Evolutionary conservation across 805 yeast species (phyloP).

Genomic region (Candida ulmi): DNA sequence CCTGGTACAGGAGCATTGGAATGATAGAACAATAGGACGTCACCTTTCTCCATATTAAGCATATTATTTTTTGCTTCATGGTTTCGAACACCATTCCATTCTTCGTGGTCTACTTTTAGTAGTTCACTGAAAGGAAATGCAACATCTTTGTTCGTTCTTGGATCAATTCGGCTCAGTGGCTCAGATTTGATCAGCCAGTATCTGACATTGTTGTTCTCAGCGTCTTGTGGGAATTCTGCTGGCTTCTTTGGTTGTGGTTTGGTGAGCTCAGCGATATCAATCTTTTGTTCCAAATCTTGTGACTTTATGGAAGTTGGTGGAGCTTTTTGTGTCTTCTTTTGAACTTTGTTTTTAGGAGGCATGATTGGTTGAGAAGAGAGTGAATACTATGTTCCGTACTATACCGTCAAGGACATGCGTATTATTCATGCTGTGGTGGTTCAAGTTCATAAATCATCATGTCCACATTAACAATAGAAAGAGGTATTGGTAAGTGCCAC

Average conservation of each 20-base stretch:
- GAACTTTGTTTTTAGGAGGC: constrained; percentile 4
- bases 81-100: constrained; percentile 61
- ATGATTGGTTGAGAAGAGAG: constrained; percentile 1
- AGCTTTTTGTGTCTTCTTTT: constrained; percentile 1
- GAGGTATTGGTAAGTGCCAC: too few species aligned
- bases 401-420: too few species aligned
- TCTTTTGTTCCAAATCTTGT: background rate
- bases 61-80: constrained; percentile 50
- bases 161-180: constrained; percentile 43
- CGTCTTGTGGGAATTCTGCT: constrained; percentile 26
- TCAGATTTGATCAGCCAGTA: constrained; percentile 56
- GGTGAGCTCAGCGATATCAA: background rate
- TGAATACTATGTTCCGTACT: too few species aligned
- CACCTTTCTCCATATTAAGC: constrained; percentile 41
- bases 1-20: constrained; percentile 53
- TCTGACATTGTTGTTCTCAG: constrained; percentile 22
- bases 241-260: constrained; percentile 29
- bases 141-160: constrained; percentile 41
- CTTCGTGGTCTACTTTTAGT: constrained; percentile 30
- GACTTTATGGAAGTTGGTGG: constrained; percentile 1
- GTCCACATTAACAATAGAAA: too few species aligned
- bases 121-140: constrained; percentile 42
- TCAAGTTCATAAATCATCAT: too few species aligned
- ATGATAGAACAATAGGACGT: constrained; percentile 46
- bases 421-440: too few species aligned